These are phyloP conservation scores for Flaveria bidentis DNA, from an alignment of 129 eudicot species.

Conservation along the genomic window DNA sequence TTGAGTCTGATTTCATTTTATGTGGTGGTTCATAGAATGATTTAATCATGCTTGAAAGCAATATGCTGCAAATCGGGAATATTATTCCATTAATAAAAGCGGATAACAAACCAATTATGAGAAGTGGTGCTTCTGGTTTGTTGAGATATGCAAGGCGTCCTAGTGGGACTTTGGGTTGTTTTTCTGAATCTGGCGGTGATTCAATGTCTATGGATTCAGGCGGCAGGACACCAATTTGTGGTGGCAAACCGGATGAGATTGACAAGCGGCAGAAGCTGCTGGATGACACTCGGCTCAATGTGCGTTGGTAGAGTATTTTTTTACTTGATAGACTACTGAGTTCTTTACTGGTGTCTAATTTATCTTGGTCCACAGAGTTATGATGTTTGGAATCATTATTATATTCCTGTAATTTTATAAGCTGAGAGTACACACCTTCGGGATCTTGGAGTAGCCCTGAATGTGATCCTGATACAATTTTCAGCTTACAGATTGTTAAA, in stretches of 20 bases:
- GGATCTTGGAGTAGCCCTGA: constrained; percentile 63
- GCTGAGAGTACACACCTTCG: constrained; percentile 84
- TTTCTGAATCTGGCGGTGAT: constrained; percentile 25
- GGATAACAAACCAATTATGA: constrained; percentile 59
- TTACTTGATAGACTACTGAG: constrained; percentile 43
- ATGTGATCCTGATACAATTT: constrained; percentile 58
- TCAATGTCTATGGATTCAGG: not conserved
- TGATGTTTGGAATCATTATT: constrained; percentile 35
- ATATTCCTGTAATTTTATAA: constrained; percentile 61
- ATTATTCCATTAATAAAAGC: constrained; percentile 66
- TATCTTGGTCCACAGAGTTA: constrained; percentile 34
- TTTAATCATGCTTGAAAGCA: constrained; percentile 62
- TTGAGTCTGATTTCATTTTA: constrained; percentile 57
- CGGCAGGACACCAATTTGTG: no score
- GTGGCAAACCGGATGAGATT: no score
- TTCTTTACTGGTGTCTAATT: constrained; percentile 21
- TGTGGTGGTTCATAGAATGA: constrained; percentile 57
- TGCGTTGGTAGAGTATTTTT: constrained; percentile 40
- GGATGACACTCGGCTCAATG: constrained; percentile 37
- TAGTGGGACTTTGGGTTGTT: constrained; percentile 57
- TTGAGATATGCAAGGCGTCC: constrained; percentile 73
- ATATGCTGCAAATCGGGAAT: constrained; percentile 62
- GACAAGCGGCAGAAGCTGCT: constrained; percentile 48
- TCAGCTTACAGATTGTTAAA: not conserved
- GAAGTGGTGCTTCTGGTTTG: constrained; percentile 79